Evolutionary conservation across 2,329 filamentous ascomycete genomes (phyloP), one percentile per base, ranked within the genome.

Genomic region (Chaetomiaceae sp.): DNA sequence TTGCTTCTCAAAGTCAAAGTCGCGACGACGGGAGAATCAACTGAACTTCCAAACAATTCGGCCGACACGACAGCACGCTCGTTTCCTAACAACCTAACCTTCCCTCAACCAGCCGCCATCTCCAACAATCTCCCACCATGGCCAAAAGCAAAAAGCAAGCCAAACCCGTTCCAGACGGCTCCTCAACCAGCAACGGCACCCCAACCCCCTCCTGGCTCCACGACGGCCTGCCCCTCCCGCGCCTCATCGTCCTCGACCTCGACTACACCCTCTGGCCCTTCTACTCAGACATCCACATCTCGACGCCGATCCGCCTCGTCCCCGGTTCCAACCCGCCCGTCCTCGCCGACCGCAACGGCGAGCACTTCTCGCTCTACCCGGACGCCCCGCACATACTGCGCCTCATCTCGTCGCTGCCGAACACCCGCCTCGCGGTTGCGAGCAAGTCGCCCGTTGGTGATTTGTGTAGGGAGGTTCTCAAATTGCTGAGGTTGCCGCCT

Each of bases 261-360:
- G 92, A 97, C 77, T 97, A 96, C 77, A 97, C 94, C 0, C 79
- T 97, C n/a, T 97, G 92, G 94, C 91, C 91, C 4, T 96, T 96
- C 73, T 97, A 92, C 92, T 86, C 95, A 1, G 94, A 97, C 75
- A 96, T 91, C 3, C 91, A 96, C 71, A 87, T 94, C 63, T 82
- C 83, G 22, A 80, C 84, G 6, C 91, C 91, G 0, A 72, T 96
- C 17, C 79, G 79, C 60, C 64, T 76, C 6, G 72, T 75, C 50
- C 52, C 73, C 23, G 58, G 43, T 8, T 40, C 67, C 7, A 70
- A 69, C 50, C 72, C 73, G 66, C 55, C 63, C 59, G 67, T 62
- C 47, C 74, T 71, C 50, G 71, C 73, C 19, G 83, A 85, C 68
- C 73, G 75, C 59, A 71, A 73, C 55, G 85, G 84, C 67, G 87